Evolutionary conservation across 176 grass and related monocot genomes (phyloP).

Genomic region (Zea luxurians): DNA sequence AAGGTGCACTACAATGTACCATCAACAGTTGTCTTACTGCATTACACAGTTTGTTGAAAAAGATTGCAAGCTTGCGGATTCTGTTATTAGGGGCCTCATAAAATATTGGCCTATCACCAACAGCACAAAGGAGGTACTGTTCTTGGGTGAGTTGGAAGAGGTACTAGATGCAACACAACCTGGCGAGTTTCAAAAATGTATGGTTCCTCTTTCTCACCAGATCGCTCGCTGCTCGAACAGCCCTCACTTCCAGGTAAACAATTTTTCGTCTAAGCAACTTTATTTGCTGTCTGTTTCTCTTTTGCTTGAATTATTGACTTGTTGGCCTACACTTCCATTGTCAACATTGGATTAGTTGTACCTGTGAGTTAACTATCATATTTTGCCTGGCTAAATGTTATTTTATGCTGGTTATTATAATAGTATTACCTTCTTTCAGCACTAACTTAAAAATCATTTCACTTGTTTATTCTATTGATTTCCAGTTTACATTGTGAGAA

Average conservation of each 20-base stretch:
- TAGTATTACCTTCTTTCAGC: neutral
- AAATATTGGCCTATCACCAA: slow-evolving; percentile 68
- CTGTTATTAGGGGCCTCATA: slow-evolving; percentile 53
- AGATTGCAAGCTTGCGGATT: slow-evolving; percentile 56
- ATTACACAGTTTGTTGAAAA: slow-evolving; percentile 62
- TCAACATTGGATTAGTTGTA: neutral
- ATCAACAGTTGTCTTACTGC: slow-evolving; percentile 50
- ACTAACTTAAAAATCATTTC: neutral
- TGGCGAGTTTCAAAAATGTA: slow-evolving; percentile 45
- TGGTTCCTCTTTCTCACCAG: slow-evolving; percentile 56
- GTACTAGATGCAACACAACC: slow-evolving; percentile 43
- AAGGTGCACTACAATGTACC: slow-evolving; percentile 38
- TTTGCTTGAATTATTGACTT: neutral
- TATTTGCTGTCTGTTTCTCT: neutral
- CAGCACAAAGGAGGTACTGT: slow-evolving; percentile 47
- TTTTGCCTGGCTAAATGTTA: neutral
- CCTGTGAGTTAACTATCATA: neutral
- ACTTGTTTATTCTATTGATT: neutral
- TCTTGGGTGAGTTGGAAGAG: slow-evolving; percentile 49
- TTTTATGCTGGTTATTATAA: neutral
- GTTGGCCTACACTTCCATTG: neutral
- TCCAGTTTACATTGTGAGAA: neutral
- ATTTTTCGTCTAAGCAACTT: neutral
- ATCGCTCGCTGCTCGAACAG: slow-evolving; percentile 51
- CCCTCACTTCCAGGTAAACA: slow-evolving; percentile 54